Percentiles rank a stretch among this genome's conserved stretches.
Conservation (phyloP, 345 rosid genomes). For the Cardamine occulta region DNA sequence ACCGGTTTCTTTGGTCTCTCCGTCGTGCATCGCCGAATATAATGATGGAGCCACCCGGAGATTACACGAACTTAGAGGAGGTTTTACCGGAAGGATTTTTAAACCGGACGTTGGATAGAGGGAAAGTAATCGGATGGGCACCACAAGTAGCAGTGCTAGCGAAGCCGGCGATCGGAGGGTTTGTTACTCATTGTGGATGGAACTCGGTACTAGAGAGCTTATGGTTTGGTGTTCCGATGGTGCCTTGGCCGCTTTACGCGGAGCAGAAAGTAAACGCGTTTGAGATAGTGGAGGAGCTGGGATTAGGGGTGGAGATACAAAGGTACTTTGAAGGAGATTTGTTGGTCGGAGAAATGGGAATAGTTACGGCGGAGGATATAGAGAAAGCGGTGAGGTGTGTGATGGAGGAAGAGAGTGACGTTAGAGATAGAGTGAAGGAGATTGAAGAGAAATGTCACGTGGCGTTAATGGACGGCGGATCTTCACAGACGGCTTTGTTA, state of each 20-base stretch:
- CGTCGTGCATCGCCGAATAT: slow-evolving; percentile 39
- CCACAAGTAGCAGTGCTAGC: slow-evolving; percentile 55
- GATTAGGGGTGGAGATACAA: slow-evolving; percentile 52
- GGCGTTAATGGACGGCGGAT: slow-evolving; percentile 51
- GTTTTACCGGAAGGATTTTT: slow-evolving; percentile 54
- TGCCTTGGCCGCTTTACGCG: slow-evolving; percentile 55
- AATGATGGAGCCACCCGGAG: slow-evolving; percentile 21
- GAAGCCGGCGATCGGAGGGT: slow-evolving; percentile 55
- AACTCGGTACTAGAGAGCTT: slow-evolving; percentile 63
- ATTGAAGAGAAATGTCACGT: slow-evolving; percentile 39
- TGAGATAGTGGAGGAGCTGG: slow-evolving; percentile 50
- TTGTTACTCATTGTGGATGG: slow-evolving; percentile 76
- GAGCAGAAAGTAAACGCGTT: slow-evolving; percentile 71
- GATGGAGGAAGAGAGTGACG: slow-evolving; percentile 48
- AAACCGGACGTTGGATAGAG: slow-evolving; percentile 47
- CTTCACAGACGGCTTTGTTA: slow-evolving; percentile 40
- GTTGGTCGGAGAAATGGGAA: slow-evolving; percentile 9
- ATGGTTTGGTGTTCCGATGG: slow-evolving; percentile 62
- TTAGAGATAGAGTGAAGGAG: slow-evolving; percentile 42
- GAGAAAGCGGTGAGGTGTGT: slow-evolving; percentile 46
- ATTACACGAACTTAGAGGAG: slow-evolving; percentile 26
- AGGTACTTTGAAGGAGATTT: slow-evolving; percentile 35
- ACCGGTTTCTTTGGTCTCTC: slow-evolving; percentile 62
- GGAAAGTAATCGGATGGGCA: slow-evolving; percentile 63
- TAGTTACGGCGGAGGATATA: slow-evolving; percentile 45